Evolutionary conservation across 768 basidiomycete genomes (phyloP).

Genomic region (Heimioporus sp.): DNA sequence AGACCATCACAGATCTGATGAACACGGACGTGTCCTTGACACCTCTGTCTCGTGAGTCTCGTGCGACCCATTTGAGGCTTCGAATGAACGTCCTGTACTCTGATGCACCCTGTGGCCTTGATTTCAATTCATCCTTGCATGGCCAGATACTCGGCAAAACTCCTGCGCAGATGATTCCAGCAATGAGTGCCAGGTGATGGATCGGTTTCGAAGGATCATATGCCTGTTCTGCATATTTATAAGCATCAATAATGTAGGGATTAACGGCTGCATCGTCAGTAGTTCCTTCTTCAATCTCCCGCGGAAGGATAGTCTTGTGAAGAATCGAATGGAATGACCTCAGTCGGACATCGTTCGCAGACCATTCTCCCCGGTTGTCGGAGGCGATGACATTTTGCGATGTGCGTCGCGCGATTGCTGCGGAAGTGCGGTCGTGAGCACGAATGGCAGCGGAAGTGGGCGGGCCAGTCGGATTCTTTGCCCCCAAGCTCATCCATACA

Average conservation of each 20-base stretch:
- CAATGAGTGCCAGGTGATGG: neutral
- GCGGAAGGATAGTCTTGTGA: neutral
- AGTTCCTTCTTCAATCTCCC: neutral
- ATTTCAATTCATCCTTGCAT: neutral
- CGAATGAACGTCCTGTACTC: neutral
- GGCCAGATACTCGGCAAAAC: neutral
- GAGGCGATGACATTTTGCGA: neutral
- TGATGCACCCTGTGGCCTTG: fast-evolving
- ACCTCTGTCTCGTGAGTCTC: neutral
- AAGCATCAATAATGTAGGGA: neutral
- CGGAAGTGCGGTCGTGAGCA: neutral
- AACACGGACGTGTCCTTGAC: neutral
- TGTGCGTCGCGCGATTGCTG: neutral
- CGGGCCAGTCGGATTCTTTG: neutral
- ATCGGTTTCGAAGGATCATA: neutral
- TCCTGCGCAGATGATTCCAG: neutral
- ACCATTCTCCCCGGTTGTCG: neutral
- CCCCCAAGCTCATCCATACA: neutral
- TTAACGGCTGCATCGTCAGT: too few species aligned
- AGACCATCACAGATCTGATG: neutral
- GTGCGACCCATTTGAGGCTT: neutral
- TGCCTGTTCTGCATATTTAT: neutral
- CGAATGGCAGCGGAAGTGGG: neutral
- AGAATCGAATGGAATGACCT: neutral
- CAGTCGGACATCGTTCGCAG: neutral